Base-by-base conservation (phyloP, 164 flowering plant species). In the Hamamelis virginiana region DNA sequence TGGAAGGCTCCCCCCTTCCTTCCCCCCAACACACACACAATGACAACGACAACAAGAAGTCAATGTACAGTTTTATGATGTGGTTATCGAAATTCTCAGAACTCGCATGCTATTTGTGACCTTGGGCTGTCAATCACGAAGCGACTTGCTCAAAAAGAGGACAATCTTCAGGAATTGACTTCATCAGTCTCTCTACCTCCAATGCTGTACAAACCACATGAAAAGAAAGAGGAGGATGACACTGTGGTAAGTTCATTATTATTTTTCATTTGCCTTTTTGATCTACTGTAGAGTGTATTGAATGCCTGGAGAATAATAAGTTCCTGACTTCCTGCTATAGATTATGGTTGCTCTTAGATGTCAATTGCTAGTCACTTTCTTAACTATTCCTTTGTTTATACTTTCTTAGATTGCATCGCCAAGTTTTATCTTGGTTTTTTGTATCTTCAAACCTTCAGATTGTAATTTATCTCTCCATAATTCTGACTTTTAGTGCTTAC, bases 21-120 rank as follows among this genome's bases (percentile, higher is more conserved):
- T 19, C 19, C 4, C 23, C 11, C 41, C 14, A 2, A 21, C 28
- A 21, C 26, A 59, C 23, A 28, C 15, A 59, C 23, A 16, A 27
- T 18, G 28, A 16, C 62, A 5, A 28, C 15, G n/a, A 9, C 27
- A 8, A 59, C 4, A 10, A 28, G 9, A 13, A 27, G 6, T 56
- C 45, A 28, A 33, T 33, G 6, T 33, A 33, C 41, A 33, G 41
- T 8, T 48, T 55, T 59, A 0, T 75, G 48, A 56, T 66, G 22
- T 62, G 60, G 8, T 59, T 23, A 59, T 61, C 72, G 48, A 48
- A 33, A 58, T 80, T 75, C 15, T 41, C 96, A 94, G 98, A 87
- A 85, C 58, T 87, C 91, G 19, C 83, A 90, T 80, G 97, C 91
- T 26, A 82, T 92, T 4, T 87, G 90, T 81, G 98, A 95, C 71